Evolutionary conservation across 192 early-diverging fungal species (phyloP), one percentile per base, ranked within the genome.

Genomic region (Coemansia sp.): DNA sequence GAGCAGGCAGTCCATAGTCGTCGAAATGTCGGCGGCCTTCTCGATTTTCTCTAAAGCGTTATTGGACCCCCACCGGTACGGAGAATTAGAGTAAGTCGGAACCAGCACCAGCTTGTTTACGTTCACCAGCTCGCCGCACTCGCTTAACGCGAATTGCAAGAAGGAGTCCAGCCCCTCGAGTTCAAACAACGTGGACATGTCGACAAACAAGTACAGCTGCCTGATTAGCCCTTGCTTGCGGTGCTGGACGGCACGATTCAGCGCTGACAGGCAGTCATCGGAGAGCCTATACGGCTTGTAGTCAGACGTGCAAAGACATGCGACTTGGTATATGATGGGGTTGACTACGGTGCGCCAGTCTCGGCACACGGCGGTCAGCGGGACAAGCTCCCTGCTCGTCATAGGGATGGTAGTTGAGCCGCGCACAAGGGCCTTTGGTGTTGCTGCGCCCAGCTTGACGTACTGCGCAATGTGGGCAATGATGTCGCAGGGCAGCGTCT

Each of bases 241-340:
- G 10, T 32, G 51, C 27, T 57, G 40, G 7, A 48, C 19, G 8
- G 56, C 25, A 4, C 57, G 36, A 8, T 21, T 17, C 3, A 62
- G 15, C 5, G 11, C 14, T 4, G 50, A 36, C 8, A 26, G 0
- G 15, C 33, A 7, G 0, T 8, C 33, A 8, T 42, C 27, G 8
- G 5, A 9, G 23, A 39, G 15, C 9, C 23, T 11, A 33, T 37
- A 31, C 10, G 30, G 26, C 10, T 32, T 19, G 50, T 15, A n/a
- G 8, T 10, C 19, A 7, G 31, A 40, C 0, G 45, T 14, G 13
- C 18, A 26, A 22, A 36, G 32, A 19, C 23, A 18, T 8, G 65
- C 52, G 9, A 31, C 19, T 27, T 40, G 46, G 39, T 70, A 70
- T 32, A 58, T 58, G 18, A 50, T 32, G n/a, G 60, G 33, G 17